Percentiles rank a stretch among this genome's conserved stretches.
Conservation (phyloP, 2,329 filamentous ascomycete genomes). For the Apiospora sp. region DNA sequence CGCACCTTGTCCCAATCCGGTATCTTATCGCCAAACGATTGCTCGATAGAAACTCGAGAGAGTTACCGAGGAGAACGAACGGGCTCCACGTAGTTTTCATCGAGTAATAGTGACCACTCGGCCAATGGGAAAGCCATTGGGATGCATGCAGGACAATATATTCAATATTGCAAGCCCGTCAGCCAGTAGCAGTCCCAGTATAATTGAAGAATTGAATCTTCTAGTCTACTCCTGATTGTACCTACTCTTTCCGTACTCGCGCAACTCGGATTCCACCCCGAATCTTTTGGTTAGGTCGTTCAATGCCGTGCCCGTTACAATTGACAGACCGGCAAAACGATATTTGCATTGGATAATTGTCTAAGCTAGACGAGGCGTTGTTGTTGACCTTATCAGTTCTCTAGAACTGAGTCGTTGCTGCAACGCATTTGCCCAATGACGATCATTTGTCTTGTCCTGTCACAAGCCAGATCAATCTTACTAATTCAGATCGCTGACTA, state of each 20-base stretch:
- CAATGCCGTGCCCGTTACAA: not conserved
- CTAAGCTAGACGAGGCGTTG: not conserved
- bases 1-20: not conserved
- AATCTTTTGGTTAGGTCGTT: not conserved
- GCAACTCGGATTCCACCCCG: not conserved
- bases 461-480: not conserved
- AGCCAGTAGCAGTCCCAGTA: not conserved
- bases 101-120: not conserved
- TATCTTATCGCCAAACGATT: constrained; percentile 20
- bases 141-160: not conserved
- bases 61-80: not conserved
- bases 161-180: not conserved
- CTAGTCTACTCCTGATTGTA: not conserved
- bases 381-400: not conserved
- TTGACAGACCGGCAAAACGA: not conserved
- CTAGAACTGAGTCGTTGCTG: not conserved
- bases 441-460: not conserved
- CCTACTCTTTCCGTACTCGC: not conserved
- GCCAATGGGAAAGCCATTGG: not conserved
- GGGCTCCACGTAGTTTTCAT: constrained; percentile 4
- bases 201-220: not conserved
- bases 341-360: not conserved
- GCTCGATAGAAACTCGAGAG: constrained; percentile 17
- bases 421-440: not conserved
- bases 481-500: constrained; percentile 7